These are phyloP conservation scores for Botryosphaeria dothidea DNA, from an alignment of 2,329 filamentous ascomycete species.

Conservation along the genomic window DNA sequence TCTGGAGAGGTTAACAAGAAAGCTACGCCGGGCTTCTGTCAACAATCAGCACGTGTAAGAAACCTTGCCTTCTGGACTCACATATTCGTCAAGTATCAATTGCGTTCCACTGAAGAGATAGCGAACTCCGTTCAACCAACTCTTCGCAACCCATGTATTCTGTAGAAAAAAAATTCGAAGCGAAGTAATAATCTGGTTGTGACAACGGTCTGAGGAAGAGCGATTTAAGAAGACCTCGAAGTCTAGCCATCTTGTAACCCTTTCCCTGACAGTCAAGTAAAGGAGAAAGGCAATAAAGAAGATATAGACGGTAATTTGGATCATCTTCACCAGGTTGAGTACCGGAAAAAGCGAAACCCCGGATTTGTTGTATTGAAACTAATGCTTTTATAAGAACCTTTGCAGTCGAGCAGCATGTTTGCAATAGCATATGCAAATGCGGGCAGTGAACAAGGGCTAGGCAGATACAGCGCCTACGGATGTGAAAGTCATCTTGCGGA, in stretches of 20 bases:
- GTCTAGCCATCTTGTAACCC: background rate
- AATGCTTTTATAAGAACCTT: background rate
- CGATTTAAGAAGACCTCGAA: background rate
- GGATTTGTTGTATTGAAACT: background rate
- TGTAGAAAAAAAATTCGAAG: background rate
- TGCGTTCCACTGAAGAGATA: background rate
- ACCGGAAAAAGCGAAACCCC: background rate
- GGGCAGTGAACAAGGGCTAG: background rate
- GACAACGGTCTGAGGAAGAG: background rate
- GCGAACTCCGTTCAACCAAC: background rate
- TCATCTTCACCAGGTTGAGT: background rate
- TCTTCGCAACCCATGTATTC: background rate
- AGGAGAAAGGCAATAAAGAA: background rate
- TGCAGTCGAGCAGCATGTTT: background rate
- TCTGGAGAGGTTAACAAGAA: background rate
- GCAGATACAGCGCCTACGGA: background rate
- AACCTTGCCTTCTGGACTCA: background rate
- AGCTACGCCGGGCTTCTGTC: background rate
- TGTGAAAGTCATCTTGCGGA: background rate
- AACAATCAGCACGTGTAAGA: background rate
- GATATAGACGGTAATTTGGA: background rate
- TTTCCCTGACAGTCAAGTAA: background rate
- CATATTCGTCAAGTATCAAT: background rate
- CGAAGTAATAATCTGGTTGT: background rate
- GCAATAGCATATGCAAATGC: background rate